These are phyloP conservation scores for Inga oerstediana DNA, from an alignment of 306 rosid species.

Conservation along the genomic window DNA sequence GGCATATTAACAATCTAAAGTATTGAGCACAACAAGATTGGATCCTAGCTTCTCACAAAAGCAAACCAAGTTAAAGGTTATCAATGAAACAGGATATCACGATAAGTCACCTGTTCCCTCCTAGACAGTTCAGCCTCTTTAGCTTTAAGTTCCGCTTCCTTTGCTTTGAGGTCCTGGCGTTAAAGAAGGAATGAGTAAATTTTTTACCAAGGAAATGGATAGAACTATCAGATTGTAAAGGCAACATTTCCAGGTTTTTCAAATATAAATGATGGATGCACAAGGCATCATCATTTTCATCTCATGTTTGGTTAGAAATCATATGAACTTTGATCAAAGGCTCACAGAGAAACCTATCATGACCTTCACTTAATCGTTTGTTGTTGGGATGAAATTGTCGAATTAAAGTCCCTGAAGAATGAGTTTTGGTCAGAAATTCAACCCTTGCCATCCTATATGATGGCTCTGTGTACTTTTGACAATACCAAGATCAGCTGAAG, in stretches of 20 bases:
- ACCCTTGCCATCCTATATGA: background rate
- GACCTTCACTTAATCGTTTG: background rate
- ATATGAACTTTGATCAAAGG: slow-evolving; percentile 9
- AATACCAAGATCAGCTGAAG: background rate
- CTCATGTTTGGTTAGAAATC: background rate
- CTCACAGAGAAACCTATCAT: background rate
- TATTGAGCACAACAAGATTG: background rate
- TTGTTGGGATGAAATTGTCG: background rate
- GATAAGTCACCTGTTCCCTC: slow-evolving; percentile 79
- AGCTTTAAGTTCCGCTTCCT: slow-evolving; percentile 83
- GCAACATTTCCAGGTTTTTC: background rate
- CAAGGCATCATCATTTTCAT: background rate
- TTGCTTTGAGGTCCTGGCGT: slow-evolving; percentile 64
- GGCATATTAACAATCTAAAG: background rate
- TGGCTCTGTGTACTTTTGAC: background rate
- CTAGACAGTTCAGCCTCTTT: slow-evolving; percentile 87
- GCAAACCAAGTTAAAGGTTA: slow-evolving; percentile 4
- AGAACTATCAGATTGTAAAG: background rate
- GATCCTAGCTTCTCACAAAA: background rate
- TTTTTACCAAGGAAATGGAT: background rate
- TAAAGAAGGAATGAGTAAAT: slow-evolving; percentile 8
- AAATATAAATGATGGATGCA: background rate
- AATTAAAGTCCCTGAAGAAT: background rate
- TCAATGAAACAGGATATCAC: slow-evolving; percentile 19
- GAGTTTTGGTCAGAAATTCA: background rate